A percentile compares a stretch with the other conserved stretches of the same genome.
These are phyloP conservation scores for Tylopilus subfusipes DNA, from an alignment of 768 basidiomycete species.

Conservation along the genomic window DNA sequence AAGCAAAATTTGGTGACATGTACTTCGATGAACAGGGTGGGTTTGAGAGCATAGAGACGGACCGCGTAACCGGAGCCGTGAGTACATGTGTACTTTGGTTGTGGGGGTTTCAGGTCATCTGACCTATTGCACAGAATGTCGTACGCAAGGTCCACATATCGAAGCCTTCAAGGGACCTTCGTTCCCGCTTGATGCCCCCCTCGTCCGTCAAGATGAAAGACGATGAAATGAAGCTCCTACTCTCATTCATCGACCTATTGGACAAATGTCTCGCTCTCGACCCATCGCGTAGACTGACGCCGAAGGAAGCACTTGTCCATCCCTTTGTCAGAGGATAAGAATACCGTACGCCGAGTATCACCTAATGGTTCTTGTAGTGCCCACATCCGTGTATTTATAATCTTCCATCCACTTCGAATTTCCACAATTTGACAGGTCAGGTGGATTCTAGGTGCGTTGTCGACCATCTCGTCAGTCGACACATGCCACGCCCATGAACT, in stretches of 20 bases:
- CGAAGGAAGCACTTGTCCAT: slow-evolving; percentile 84
- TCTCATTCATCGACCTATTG: slow-evolving; percentile 82
- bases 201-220: slow-evolving; percentile 78
- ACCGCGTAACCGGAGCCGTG: slow-evolving; percentile 80
- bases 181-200: slow-evolving; percentile 78
- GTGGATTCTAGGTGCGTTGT: slow-evolving; percentile 4
- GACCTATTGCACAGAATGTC: slow-evolving; percentile 56
- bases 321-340: slow-evolving; percentile 70
- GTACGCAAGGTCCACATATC: slow-evolving; percentile 78
- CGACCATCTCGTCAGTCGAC: not conserved
- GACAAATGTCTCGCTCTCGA: slow-evolving; percentile 90
- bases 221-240: slow-evolving; percentile 78
- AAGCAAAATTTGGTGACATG: slow-evolving; percentile 84
- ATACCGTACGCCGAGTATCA: slow-evolving; percentile 10
- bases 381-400: slow-evolving; percentile 25
- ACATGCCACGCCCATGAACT: not conserved
- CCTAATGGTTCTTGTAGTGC: slow-evolving; percentile 18
- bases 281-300: slow-evolving; percentile 80
- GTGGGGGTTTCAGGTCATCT: slow-evolving; percentile 13
- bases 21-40: slow-evolving; percentile 94
- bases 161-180: slow-evolving; percentile 78
- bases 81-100: slow-evolving; percentile 33
- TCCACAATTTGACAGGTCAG: slow-evolving; percentile 13
- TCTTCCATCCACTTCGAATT: slow-evolving; percentile 1
- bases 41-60: slow-evolving; percentile 80